These are phyloP conservation scores for Groenewaldozyma salmanticensis DNA, from an alignment of 805 yeast species.

Conservation along the genomic window DNA sequence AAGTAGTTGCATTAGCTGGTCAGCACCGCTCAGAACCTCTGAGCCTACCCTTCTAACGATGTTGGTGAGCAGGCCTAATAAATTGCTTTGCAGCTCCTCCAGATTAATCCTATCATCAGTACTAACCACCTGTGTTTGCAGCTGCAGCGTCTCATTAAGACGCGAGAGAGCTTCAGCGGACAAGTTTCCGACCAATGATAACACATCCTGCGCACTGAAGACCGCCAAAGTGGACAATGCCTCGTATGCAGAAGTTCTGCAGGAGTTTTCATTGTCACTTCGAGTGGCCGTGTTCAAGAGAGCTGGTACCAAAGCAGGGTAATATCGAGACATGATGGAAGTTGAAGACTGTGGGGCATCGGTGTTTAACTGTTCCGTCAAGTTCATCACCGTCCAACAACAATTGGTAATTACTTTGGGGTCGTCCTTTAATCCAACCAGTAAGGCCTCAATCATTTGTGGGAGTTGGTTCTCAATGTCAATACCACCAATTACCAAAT, in stretches of 20 bases:
- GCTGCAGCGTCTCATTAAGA: conserved; percentile 54
- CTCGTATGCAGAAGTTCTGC: conserved; percentile 95
- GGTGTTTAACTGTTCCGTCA: conserved; percentile 67
- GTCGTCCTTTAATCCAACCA: conserved; percentile 78
- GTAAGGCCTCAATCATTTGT: conserved; percentile 59
- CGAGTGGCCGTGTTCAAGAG: conserved; percentile 61
- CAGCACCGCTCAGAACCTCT: conserved; percentile 60
- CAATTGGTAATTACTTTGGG: conserved; percentile 94
- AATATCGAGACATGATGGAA: conserved; percentile 66
- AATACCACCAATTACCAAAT: conserved; percentile 68
- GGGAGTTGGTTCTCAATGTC: conserved; percentile 58
- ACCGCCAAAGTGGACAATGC: conserved; percentile 77
- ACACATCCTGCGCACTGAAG: conserved; percentile 60
- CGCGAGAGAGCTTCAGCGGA: conserved; percentile 68
- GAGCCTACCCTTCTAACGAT: conserved; percentile 72
- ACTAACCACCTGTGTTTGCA: conserved; percentile 45
- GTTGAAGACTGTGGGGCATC: conserved; percentile 40
- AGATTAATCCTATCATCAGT: conserved; percentile 67
- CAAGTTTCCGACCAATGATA: conserved; percentile 57
- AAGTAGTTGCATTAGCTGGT: conserved; percentile 75
- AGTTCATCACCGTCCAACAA: conserved; percentile 93
- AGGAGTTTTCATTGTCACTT: conserved; percentile 72
- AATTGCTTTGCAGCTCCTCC: conserved; percentile 80
- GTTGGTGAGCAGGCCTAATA: conserved; percentile 66
- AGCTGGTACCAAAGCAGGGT: conserved; percentile 56